Conservation (phyloP, 441 rosid genomes). For the Erysimum cheiri region DNA sequence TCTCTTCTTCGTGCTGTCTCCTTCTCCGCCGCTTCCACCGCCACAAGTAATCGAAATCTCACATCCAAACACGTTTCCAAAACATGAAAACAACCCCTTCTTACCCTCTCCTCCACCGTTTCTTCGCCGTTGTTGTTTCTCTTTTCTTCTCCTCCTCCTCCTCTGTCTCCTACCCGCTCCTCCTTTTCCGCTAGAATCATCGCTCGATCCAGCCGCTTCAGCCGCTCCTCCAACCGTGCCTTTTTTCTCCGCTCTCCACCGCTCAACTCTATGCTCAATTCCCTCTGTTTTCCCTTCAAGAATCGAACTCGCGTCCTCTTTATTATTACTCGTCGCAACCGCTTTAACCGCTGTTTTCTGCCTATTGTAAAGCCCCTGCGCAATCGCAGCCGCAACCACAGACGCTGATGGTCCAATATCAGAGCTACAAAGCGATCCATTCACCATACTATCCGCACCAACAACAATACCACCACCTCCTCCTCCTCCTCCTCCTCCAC, state of each 20-base stretch:
- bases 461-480: conserved; percentile 36
- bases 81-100: conserved; percentile 75
- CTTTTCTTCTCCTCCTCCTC: conserved; percentile 39
- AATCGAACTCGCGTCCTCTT: conserved; percentile 56
- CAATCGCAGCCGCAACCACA: conserved; percentile 91
- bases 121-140: conserved; percentile 39
- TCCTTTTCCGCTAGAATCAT: conserved; percentile 33
- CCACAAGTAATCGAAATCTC: conserved; percentile 91
- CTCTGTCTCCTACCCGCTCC: conserved; percentile 27
- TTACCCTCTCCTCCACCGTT: conserved; percentile 44
- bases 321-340: neutral
- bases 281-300: conserved; percentile 64
- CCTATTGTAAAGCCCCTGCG: conserved; percentile 69
- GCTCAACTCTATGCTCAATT: conserved; percentile 64
- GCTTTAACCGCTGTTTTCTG: conserved; percentile 46
- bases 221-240: neutral
- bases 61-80: conserved; percentile 71
- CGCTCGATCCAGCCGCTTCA: conserved; percentile 37
- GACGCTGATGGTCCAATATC: conserved; percentile 97
- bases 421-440: conserved; percentile 64
- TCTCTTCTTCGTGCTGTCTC: conserved; percentile 44
- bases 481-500: conserved; percentile 38
- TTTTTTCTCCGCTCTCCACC: conserved; percentile 69
- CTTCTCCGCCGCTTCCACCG: conserved; percentile 48
- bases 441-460: conserved; percentile 57